Evolutionary conservation across 768 basidiomycete species (phyloP), one percentile per base, ranked within the genome.

Genomic region (Flagelloscypha sp.): DNA sequence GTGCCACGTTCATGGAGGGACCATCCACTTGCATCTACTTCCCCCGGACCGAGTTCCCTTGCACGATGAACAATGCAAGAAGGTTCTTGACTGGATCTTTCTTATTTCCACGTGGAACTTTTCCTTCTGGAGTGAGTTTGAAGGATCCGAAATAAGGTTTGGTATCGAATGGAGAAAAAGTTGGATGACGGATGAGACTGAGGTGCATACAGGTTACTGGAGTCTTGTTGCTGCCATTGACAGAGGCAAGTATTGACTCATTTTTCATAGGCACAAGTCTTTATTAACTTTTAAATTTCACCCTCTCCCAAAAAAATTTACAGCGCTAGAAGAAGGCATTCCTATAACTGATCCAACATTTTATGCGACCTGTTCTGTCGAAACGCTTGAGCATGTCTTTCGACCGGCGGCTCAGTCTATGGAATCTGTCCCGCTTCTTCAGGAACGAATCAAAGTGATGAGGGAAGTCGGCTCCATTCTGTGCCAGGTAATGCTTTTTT

Each of bases 61-160:
- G 40, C 83, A 76, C 24, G n/a, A n/a, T n/a, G n/a, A n/a, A n/a
- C n/a, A n/a, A n/a, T n/a, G n/a, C n/a, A 71, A 62, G 50, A 57
- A 63, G 27, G 72, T 69, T 30, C 61, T 92, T 19, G 64, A 90
- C 58, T 93, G 88, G 88, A 80, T 93, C 40, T 92, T 93, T 57
- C 72, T 86, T 41, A 79, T 93, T 27, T 89, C 83, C 2, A 72
- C 79, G 11, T 70, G 88, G 33, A 94, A 89, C 56, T 94, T 87
- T 56, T 84, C 73, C 48, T 94, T 87, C 56, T 93, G 92, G 90
- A 88, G 82, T 1, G 76, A 80, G 49, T 66, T 57, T 27, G 76
- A 80, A 42, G 73, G 75, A 0, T 55, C 45, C 5, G 45, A 62
- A 3, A 76, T 72, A 22, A 68, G 85, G 18, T 94, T 77, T 50